phyloP scores from a whole-genome alignment of 1,284 basidiomycete species.

The Sphagnurus paluster region DNA sequence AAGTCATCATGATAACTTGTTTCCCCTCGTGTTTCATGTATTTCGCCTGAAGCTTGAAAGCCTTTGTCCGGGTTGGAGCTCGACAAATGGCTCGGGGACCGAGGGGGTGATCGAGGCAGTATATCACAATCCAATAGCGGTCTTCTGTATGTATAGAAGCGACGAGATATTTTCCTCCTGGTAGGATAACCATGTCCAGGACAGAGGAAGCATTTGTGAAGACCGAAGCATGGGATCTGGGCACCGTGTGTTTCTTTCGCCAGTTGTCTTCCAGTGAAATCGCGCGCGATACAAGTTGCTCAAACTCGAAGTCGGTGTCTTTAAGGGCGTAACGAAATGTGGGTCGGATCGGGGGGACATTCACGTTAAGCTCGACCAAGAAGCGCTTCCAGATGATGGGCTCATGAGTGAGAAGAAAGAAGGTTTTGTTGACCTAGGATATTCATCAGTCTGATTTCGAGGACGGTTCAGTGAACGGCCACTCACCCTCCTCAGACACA shows the following conservation, averaged over 20 bases:
- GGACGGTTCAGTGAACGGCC: neutral
- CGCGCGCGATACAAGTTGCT: conserved; percentile 61
- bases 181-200: conserved; percentile 59
- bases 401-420: conserved; percentile 63
- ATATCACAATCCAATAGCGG: conserved; percentile 54
- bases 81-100: conserved; percentile 52
- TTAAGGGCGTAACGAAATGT: conserved; percentile 46
- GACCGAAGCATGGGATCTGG: conserved; percentile 36
- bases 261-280: conserved; percentile 63
- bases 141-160: conserved; percentile 55
- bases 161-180: conserved; percentile 70
- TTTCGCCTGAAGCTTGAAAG: conserved; percentile 60
- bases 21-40: conserved; percentile 51
- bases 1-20: conserved; percentile 61
- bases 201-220: conserved; percentile 45
- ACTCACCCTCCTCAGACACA: conserved; percentile 51
- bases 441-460: neutral
- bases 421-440: conserved; percentile 51
- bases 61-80: conserved; percentile 49
- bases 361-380: conserved; percentile 49
- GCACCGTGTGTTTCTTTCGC: conserved; percentile 40
- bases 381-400: conserved; percentile 70
- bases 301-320: conserved; percentile 56
- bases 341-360: conserved; percentile 64
- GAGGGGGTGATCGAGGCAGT: conserved; percentile 55